phyloP scores from a whole-genome alignment of 306 rosid species.

The Corylus avellana region DNA sequence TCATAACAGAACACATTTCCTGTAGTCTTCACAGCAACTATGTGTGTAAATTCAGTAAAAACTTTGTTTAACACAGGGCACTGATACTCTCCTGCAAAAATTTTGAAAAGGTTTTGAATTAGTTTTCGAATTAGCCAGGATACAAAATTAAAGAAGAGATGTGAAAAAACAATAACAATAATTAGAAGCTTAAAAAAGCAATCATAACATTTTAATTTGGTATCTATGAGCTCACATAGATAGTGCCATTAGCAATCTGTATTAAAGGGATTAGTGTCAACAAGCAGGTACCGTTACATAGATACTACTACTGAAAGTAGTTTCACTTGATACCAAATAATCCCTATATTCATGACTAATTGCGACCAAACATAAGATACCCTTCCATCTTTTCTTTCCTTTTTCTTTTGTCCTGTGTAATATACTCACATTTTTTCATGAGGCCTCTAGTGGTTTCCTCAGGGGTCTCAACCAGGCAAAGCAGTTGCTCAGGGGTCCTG shows the following conservation, averaged over 20 bases:
- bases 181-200: background rate
- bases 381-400: background rate
- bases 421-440: background rate
- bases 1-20: slow-evolving; percentile 97
- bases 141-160: background rate
- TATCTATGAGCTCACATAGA: background rate
- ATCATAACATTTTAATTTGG: background rate
- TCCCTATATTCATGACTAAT: background rate
- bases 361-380: background rate
- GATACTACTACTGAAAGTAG: background rate
- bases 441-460: background rate
- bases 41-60: slow-evolving; percentile 93
- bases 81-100: slow-evolving; percentile 79
- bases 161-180: background rate
- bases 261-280: background rate
- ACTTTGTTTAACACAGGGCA: slow-evolving; percentile 97
- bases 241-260: background rate
- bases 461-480: background rate
- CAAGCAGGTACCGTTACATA: background rate
- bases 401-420: background rate
- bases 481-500: background rate
- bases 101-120: slow-evolving; percentile 15
- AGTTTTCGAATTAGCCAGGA: background rate
- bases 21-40: slow-evolving; percentile 90
- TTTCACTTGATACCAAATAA: background rate